A percentile compares a stretch with the other conserved stretches of the same genome.
Conservation (phyloP, 2,329 filamentous ascomycete genomes). For the Trichoderma harzianum region DNA sequence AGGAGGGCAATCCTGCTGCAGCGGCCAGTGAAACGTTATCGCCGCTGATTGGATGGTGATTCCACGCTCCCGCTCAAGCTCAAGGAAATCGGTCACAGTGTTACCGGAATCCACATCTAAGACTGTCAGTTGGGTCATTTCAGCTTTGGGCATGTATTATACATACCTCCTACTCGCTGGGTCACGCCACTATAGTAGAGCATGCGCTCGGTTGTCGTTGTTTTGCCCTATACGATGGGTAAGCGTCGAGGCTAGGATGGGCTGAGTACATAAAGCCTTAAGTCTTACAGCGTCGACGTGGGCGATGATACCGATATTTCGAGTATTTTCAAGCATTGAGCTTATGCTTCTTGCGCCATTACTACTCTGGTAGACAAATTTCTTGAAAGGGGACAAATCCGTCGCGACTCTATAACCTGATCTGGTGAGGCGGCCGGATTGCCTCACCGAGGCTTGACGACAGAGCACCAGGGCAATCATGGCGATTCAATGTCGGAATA, state of each 20-base stretch:
- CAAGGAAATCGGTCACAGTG: conserved; percentile 94
- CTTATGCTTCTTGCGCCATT: neutral
- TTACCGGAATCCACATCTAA: conserved; percentile 91
- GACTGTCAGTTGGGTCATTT: neutral
- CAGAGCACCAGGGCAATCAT: conserved; percentile 21
- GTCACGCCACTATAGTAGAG: conserved; percentile 94
- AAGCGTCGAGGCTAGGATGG: neutral
- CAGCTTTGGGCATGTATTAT: neutral
- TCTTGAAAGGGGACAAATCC: neutral
- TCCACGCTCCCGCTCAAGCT: conserved; percentile 83
- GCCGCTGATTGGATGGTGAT: conserved; percentile 98
- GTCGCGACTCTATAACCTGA: neutral
- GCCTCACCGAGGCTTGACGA: conserved; percentile 13
- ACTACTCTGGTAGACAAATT: neutral
- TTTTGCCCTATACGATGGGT: conserved; percentile 65
- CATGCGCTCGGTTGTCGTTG: conserved; percentile 98
- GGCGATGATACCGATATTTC: conserved; percentile 97
- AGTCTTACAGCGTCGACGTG: conserved; percentile 81
- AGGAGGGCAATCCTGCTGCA: conserved; percentile 42
- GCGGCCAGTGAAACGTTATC: conserved; percentile 92
- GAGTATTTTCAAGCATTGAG: conserved; percentile 51
- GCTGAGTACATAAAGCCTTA: neutral
- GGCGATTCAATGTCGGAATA: neutral
- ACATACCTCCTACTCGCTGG: conserved; percentile 70
- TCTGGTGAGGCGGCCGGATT: neutral